phyloP scores from a whole-genome alignment of 1,284 basidiomycete genomes.

The Schizopora paradoxa region DNA sequence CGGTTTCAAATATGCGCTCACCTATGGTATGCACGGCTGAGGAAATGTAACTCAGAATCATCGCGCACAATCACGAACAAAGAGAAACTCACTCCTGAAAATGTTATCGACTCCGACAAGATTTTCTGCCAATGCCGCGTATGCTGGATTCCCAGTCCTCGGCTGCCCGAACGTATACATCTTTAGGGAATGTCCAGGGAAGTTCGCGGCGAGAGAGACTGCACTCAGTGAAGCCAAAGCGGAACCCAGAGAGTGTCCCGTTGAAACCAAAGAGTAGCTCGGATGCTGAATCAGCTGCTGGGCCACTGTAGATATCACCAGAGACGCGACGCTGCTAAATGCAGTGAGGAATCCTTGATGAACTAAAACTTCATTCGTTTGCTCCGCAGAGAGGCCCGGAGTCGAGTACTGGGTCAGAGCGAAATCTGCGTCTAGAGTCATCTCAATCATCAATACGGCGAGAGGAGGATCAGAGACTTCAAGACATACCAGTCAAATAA shows the following conservation, averaged over 20 bases:
- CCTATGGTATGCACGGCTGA: slow-evolving; percentile 6
- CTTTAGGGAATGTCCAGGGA: slow-evolving; percentile 32
- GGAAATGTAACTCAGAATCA: not conserved
- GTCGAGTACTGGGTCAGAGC: slow-evolving; percentile 7
- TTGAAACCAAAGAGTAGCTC: slow-evolving; percentile 36
- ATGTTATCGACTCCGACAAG: slow-evolving; percentile 31
- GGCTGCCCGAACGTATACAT: slow-evolving; percentile 47
- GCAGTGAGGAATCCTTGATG: slow-evolving; percentile 11
- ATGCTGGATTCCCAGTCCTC: slow-evolving; percentile 40
- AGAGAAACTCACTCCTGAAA: slow-evolving; percentile 25
- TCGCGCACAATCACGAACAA: not conserved
- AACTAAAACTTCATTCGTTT: not conserved
- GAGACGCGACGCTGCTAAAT: slow-evolving; percentile 34
- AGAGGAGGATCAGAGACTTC: not conserved
- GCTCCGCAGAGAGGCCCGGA: slow-evolving; percentile 4
- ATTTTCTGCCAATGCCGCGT: slow-evolving; percentile 38
- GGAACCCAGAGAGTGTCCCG: slow-evolving; percentile 47
- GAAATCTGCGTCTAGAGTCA: slow-evolving; percentile 3
- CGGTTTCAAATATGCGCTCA: too few relatives aligned
- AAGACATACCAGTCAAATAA: not conserved
- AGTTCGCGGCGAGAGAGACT: slow-evolving; percentile 36
- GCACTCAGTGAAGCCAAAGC: slow-evolving; percentile 40
- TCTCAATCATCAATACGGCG: not conserved
- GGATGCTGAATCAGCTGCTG: slow-evolving; percentile 26
- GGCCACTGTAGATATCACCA: slow-evolving; percentile 25